Conservation (phyloP, 768 basidiomycete genomes). For the Termitomyces titanicus region DNA sequence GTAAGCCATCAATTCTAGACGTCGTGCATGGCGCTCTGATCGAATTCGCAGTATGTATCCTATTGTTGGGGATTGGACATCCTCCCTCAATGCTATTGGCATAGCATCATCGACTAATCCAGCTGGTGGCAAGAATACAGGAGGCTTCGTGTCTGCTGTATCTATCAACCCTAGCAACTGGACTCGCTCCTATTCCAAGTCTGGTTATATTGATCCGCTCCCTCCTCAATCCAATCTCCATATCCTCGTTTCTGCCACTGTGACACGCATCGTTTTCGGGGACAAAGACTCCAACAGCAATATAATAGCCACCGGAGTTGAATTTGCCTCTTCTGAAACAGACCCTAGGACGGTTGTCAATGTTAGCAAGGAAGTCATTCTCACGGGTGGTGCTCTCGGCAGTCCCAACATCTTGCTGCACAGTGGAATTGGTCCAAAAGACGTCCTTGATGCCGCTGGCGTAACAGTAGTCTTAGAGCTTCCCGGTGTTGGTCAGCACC, state of each 20-base stretch:
- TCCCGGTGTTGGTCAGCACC: slow-evolving; percentile 59
- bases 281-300: slow-evolving; percentile 28
- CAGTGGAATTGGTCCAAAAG: slow-evolving; percentile 56
- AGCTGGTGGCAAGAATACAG: slow-evolving; percentile 45
- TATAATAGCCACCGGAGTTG: slow-evolving; percentile 45
- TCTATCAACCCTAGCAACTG: slow-evolving; percentile 60
- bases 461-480: slow-evolving; percentile 44
- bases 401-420: slow-evolving; percentile 52
- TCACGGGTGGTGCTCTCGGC: slow-evolving; percentile 41
- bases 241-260: slow-evolving; percentile 57
- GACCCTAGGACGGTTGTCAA: slow-evolving; percentile 10
- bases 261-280: slow-evolving; percentile 47
- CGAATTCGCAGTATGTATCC: slow-evolving; percentile 37
- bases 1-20: slow-evolving; percentile 2
- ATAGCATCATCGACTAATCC: slow-evolving; percentile 37
- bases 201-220: slow-evolving; percentile 56
- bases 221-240: slow-evolving; percentile 61
- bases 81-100: slow-evolving; percentile 42
- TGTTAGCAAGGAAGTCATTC: slow-evolving; percentile 46
- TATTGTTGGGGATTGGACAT: slow-evolving; percentile 53
- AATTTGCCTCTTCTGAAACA: slow-evolving; percentile 33
- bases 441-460: slow-evolving; percentile 43
- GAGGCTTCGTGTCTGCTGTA: slow-evolving; percentile 52
- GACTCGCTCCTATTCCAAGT: slow-evolving; percentile 59
- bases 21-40: slow-evolving; percentile 33